These are phyloP conservation scores for Puccinia coronata DNA, from an alignment of 1,284 basidiomycete species.

Conservation along the genomic window DNA sequence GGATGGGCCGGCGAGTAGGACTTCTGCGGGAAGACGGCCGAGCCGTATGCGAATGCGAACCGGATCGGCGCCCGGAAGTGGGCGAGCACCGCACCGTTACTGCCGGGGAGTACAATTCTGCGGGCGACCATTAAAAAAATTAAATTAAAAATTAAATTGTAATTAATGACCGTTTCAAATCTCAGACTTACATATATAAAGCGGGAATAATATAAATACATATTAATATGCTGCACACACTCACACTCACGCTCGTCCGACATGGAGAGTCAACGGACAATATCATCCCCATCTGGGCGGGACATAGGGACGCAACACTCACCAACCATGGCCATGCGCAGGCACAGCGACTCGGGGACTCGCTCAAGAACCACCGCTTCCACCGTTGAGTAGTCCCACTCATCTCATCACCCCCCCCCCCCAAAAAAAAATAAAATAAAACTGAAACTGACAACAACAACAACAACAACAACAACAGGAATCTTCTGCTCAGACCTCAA, in stretches of 20 bases:
- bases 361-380: constrained; percentile 53
- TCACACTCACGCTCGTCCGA: constrained; percentile 52
- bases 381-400: constrained; percentile 45
- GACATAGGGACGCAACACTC: constrained; percentile 53
- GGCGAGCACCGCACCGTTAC: no score
- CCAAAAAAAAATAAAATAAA: background rate
- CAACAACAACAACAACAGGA: background rate
- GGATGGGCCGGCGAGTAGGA: constrained; percentile 65
- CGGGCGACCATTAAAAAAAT: no score
- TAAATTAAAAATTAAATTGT: no score
- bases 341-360: constrained; percentile 52
- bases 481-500: constrained; percentile 31
- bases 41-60: constrained; percentile 93
- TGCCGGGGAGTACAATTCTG: no score
- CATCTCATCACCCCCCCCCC: background rate
- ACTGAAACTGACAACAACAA: background rate
- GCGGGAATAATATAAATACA: no score
- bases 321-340: constrained; percentile 53
- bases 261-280: constrained; percentile 54
- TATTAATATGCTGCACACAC: no score
- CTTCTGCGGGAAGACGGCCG: constrained; percentile 84
- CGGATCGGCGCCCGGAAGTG: constrained; percentile 85
- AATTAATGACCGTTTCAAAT: no score
- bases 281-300: constrained; percentile 53
- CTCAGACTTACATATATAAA: background rate